Evolutionary conservation across 208 protist species (phyloP).

Genomic region (Trypanosoma scelopori): DNA sequence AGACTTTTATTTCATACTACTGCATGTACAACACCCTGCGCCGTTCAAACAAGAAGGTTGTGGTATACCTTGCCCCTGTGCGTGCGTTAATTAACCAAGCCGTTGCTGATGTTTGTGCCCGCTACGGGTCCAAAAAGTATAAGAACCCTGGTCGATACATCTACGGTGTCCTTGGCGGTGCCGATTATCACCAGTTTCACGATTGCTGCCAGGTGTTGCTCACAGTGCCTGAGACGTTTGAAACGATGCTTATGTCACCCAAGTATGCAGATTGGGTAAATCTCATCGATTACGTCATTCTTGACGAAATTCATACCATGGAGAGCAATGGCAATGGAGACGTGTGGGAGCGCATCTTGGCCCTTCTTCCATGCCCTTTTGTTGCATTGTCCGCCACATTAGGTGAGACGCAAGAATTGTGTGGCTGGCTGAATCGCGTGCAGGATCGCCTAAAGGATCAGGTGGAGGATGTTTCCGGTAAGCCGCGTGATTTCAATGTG

Average conservation of each 20-base stretch:
- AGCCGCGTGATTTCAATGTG: conserved; percentile 71
- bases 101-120: conserved; percentile 90
- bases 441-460: conserved; percentile 60
- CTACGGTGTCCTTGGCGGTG: conserved; percentile 86
- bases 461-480: conserved; percentile 16
- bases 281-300: conserved; percentile 93
- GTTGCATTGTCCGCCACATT: conserved; percentile 95
- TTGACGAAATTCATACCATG: conserved; percentile 96
- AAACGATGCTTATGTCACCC: conserved; percentile 91
- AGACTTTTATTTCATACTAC: conserved; percentile 98
- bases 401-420: conserved; percentile 90
- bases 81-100: conserved; percentile 96
- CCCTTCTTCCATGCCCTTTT: conserved; percentile 91
- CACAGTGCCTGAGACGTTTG: conserved; percentile 91
- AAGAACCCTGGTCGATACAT: conserved; percentile 62
- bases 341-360: conserved; percentile 93
- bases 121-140: conserved; percentile 92
- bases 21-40: conserved; percentile 92
- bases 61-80: conserved; percentile 93
- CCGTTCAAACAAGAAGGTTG: conserved; percentile 82
- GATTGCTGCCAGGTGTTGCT: conserved; percentile 93
- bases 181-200: conserved; percentile 83
- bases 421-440: conserved; percentile 89
- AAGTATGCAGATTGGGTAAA: conserved; percentile 82
- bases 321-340: conserved; percentile 86